Conservation (phyloP, 2,329 filamentous ascomycete genomes). For the Fusarium haematococcum region DNA sequence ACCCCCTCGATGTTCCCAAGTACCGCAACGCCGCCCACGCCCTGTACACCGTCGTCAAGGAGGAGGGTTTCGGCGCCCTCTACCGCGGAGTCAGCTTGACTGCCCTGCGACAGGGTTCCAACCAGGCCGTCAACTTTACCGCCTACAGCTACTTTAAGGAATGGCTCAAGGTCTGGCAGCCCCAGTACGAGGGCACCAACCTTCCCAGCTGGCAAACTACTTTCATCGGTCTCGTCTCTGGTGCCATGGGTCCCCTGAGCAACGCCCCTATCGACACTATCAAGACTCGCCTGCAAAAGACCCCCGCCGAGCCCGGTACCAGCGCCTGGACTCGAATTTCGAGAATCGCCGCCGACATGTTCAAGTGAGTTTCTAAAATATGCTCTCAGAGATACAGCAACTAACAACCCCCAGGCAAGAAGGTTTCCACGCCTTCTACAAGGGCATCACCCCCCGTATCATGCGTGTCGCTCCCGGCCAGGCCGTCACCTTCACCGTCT, state of each 20-base stretch:
- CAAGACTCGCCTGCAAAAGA: conserved; percentile 96
- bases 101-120: conserved; percentile 92
- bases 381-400: rapidly evolving
- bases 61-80: conserved; percentile 88
- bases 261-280: conserved; percentile 99
- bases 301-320: conserved; percentile 82
- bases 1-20: conserved; percentile 95
- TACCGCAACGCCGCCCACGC: conserved; percentile 92
- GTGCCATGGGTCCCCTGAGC: conserved; percentile 94
- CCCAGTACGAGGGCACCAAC: conserved; percentile 71
- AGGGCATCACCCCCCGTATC: conserved; percentile 96
- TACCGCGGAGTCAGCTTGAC: conserved; percentile 96
- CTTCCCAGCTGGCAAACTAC: conserved; percentile 93
- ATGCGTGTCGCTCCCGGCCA: conserved; percentile 98
- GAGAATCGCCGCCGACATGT: conserved; percentile 84
- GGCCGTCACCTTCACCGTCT: conserved; percentile 81
- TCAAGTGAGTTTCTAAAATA: conserved; percentile 66
- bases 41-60: conserved; percentile 87
- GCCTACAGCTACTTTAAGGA: conserved; percentile 96
- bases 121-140: conserved; percentile 99
- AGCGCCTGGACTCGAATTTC: conserved; percentile 84
- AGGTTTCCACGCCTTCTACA: conserved; percentile 95
- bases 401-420: conserved; percentile 73
- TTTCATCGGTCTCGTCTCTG: conserved; percentile 87
- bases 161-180: conserved; percentile 77